Percentiles rank a stretch among this genome's conserved stretches.
phyloP scores from a whole-genome alignment of 306 rosid genomes.

The Dalbergia cultrata region DNA sequence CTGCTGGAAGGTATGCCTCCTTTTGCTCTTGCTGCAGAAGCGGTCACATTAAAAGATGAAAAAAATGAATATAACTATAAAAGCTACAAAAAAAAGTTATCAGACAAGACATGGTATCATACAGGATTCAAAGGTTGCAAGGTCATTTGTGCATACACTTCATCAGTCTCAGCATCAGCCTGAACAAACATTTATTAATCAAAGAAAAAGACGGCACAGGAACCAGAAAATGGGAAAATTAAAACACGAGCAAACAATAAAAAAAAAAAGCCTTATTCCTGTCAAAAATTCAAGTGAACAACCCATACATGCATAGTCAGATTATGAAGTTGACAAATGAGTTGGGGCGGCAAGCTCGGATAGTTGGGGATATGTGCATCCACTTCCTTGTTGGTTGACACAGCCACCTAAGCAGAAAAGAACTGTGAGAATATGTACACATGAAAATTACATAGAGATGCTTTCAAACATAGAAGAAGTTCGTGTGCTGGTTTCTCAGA shows the following conservation, averaged over 20 bases:
- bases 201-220: slow-evolving; percentile 26
- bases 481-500: slow-evolving; percentile 19
- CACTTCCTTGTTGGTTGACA: slow-evolving; percentile 93
- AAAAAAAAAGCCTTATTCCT: slow-evolving; percentile 30
- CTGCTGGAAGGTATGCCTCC: slow-evolving; percentile 90
- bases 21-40: slow-evolving; percentile 91
- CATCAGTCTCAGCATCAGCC: slow-evolving; percentile 93
- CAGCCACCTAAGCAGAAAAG: slow-evolving; percentile 74
- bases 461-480: neutral
- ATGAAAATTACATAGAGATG: slow-evolving; percentile 11
- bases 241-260: slow-evolving; percentile 17
- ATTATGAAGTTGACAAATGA: slow-evolving; percentile 95
- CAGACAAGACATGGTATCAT: slow-evolving; percentile 41
- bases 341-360: slow-evolving; percentile 97
- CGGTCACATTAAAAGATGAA: slow-evolving; percentile 32
- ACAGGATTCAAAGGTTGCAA: slow-evolving; percentile 92
- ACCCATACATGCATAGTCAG: slow-evolving; percentile 93
- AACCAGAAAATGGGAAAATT: slow-evolving; percentile 11
- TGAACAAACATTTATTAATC: slow-evolving; percentile 47
- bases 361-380: slow-evolving; percentile 90
- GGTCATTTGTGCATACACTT: slow-evolving; percentile 97
- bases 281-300: neutral
- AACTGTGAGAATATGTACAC: neutral
- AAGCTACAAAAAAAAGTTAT: slow-evolving; percentile 24
- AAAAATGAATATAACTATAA: slow-evolving; percentile 23